Percentiles rank a stretch among this genome's conserved stretches.
Evolutionary conservation across 2,329 filamentous ascomycete genomes (phyloP).

Genomic region (Huntiella bhutanensis): DNA sequence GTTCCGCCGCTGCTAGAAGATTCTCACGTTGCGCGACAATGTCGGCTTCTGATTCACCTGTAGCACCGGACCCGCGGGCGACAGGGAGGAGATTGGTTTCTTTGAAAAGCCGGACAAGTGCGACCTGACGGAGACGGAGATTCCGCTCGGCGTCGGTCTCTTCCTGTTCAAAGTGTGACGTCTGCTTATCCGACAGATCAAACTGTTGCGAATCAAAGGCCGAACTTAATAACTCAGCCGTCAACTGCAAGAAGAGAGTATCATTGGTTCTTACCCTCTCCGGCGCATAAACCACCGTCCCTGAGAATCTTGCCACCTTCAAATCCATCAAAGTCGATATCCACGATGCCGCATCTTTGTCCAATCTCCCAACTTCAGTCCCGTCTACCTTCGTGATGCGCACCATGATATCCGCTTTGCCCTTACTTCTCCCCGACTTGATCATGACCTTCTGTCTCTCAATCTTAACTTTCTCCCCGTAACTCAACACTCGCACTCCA

Average conservation of each 20-base stretch:
- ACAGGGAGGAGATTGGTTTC: slow-evolving; percentile 71
- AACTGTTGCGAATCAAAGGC: slow-evolving; percentile 29
- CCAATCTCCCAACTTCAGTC: slow-evolving; percentile 68
- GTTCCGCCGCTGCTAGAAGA: slow-evolving; percentile 70
- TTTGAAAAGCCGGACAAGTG: slow-evolving; percentile 71
- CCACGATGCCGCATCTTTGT: slow-evolving; percentile 78
- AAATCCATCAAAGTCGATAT: slow-evolving; percentile 85
- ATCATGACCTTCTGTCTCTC: slow-evolving; percentile 53
- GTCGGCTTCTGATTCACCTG: not conserved
- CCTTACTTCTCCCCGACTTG: slow-evolving; percentile 27
- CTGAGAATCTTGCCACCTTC: slow-evolving; percentile 71
- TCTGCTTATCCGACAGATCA: slow-evolving; percentile 2
- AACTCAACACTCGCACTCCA: slow-evolving; percentile 52
- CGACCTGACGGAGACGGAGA: slow-evolving; percentile 67
- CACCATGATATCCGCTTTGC: slow-evolving; percentile 66
- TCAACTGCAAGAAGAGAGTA: slow-evolving; percentile 78
- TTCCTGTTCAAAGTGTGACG: slow-evolving; percentile 58
- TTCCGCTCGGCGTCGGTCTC: slow-evolving; percentile 75
- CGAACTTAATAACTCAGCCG: slow-evolving; percentile 52
- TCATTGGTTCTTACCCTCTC: slow-evolving; percentile 77
- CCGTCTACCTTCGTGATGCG: slow-evolving; percentile 68
- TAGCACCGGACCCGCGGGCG: slow-evolving; percentile 47
- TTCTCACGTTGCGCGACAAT: slow-evolving; percentile 64
- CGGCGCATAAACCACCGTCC: slow-evolving; percentile 72
- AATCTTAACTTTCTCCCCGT: slow-evolving; percentile 69